Conservation (phyloP, 2,329 filamentous ascomycete species). For the Aspergillus cejpii region DNA sequence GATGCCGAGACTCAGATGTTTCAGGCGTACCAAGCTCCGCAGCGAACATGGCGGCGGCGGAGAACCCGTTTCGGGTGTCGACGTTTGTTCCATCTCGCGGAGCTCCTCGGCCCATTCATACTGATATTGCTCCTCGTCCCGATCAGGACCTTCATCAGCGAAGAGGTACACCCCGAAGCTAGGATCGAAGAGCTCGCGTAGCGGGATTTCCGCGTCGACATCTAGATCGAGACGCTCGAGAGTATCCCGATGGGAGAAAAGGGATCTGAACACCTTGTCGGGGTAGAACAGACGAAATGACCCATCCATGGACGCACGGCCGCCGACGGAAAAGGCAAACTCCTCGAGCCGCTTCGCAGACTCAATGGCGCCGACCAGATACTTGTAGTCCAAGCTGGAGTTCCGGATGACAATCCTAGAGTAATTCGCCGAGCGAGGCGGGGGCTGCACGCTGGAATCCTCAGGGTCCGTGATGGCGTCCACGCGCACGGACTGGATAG, state of each 20-base stretch:
- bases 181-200: neutral
- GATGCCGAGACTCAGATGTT: neutral
- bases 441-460: neutral
- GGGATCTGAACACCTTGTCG: neutral
- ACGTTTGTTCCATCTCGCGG: no score
- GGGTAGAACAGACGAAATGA: neutral
- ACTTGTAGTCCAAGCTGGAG: neutral
- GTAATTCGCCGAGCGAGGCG: neutral
- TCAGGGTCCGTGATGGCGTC: neutral
- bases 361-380: neutral
- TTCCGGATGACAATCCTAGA: neutral
- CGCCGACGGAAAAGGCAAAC: neutral
- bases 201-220: neutral
- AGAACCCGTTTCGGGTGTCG: neutral
- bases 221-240: conserved; percentile 1
- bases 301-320: neutral
- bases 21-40: neutral
- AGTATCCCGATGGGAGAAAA: neutral
- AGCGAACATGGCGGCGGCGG: neutral
- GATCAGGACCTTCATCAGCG: neutral
- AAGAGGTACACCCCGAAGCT: neutral
- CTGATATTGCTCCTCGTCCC: neutral
- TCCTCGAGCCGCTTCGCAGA: conserved; percentile 1
- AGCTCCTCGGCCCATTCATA: neutral
- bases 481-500: neutral